Percentiles rank a stretch among this genome's conserved stretches.
Evolutionary conservation across 2,329 filamentous ascomycete genomes (phyloP).

Genomic region (Aspergillus nomiae): DNA sequence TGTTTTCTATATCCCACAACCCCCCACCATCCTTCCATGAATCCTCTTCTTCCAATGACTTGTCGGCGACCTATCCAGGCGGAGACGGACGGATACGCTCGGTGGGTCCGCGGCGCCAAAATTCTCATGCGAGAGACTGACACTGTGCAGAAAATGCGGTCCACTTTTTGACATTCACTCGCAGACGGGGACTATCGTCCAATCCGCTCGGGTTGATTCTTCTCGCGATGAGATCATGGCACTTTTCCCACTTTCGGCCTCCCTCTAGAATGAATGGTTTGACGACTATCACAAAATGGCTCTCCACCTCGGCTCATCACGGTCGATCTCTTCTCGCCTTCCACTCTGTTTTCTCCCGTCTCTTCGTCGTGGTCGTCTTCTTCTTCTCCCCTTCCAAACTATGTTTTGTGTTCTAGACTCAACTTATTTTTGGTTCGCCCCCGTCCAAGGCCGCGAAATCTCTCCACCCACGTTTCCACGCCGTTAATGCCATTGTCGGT

Average conservation of each 20-base stretch:
- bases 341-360: not conserved
- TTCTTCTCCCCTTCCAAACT: not conserved
- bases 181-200: not conserved
- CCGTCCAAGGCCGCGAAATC: constrained; percentile 1
- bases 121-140: not conserved
- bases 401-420: constrained; percentile 13
- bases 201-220: not conserved
- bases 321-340: not conserved
- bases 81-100: not conserved
- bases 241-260: not conserved
- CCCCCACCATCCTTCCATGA: not conserved
- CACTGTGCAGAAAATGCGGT: not conserved
- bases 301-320: not conserved
- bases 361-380: not conserved
- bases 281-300: not conserved
- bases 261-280: not conserved
- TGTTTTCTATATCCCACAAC: not conserved
- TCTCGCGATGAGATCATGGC: constrained; percentile 1
- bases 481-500: constrained; percentile 4
- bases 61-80: not conserved
- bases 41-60: not conserved
- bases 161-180: not conserved
- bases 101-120: not conserved
- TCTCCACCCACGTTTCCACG: constrained; percentile 11
- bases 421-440: constrained; percentile 19